Evolutionary conservation across 2,329 filamentous ascomycete genomes (phyloP).

Genomic region (Colletotrichum costaricense): DNA sequence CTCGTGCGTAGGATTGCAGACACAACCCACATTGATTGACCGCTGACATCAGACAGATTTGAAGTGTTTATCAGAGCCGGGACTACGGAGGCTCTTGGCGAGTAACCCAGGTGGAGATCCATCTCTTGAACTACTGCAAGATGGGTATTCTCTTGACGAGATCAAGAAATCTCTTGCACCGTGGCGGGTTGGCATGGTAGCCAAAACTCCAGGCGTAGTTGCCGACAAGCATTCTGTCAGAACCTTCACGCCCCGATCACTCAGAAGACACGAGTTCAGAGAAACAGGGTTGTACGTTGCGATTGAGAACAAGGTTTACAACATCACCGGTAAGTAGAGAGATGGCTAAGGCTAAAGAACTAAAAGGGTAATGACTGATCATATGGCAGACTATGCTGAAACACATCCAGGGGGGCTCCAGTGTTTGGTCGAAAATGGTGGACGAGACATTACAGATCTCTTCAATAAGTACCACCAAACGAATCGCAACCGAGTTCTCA

Average conservation of each 20-base stretch:
- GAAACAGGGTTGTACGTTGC: constrained; percentile 21
- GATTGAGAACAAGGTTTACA: constrained; percentile 31
- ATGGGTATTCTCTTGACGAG: background rate
- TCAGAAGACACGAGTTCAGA: constrained; percentile 17
- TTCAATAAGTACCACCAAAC: constrained; percentile 21
- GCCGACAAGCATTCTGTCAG: background rate
- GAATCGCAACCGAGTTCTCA: constrained; percentile 1
- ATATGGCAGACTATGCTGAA: constrained; percentile 25
- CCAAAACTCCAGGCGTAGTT: background rate
- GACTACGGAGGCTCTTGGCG: background rate
- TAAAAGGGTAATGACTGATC: background rate
- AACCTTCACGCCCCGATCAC: background rate
- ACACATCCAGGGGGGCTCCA: constrained; percentile 31
- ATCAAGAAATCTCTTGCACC: background rate
- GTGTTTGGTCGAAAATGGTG: constrained; percentile 10
- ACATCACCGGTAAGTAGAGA: constrained; percentile 26
- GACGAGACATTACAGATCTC: constrained; percentile 22
- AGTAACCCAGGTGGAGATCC: constrained; percentile 18
- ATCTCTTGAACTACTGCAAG: background rate
- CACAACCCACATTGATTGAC: accelerated
- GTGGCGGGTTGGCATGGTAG: constrained; percentile 11
- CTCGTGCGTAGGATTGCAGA: background rate
- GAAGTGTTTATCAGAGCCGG: background rate
- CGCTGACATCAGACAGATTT: background rate
- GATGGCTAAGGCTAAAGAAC: background rate